phyloP scores from a whole-genome alignment of 2,329 filamentous ascomycete genomes.

The Sclerotinia glacialis region DNA sequence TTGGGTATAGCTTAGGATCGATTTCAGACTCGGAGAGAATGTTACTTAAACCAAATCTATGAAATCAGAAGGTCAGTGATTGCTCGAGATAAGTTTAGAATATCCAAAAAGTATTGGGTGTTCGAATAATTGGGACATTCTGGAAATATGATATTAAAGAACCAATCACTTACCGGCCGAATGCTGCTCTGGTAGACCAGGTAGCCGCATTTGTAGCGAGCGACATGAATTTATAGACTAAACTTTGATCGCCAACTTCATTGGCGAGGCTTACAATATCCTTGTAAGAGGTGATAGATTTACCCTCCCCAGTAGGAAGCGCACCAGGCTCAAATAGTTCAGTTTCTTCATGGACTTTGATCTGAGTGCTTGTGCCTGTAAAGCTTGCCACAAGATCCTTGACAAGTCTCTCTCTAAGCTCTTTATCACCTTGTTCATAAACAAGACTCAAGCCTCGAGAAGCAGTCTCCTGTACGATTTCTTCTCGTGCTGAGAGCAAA shows the following conservation, averaged over 20 bases:
- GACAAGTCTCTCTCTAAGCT: slow-evolving; percentile 73
- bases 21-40: slow-evolving; percentile 85
- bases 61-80: background rate
- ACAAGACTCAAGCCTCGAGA: slow-evolving; percentile 88
- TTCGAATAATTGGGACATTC: background rate
- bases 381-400: slow-evolving; percentile 71
- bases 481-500: slow-evolving; percentile 82
- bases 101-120: background rate
- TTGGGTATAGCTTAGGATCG: slow-evolving; percentile 92
- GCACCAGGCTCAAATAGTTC: slow-evolving; percentile 53
- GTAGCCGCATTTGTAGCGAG: slow-evolving; percentile 93
- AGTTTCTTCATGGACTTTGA: slow-evolving; percentile 86
- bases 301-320: slow-evolving; percentile 40
- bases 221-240: slow-evolving; percentile 99
- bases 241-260: slow-evolving; percentile 89
- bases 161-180: slow-evolving; percentile 57
- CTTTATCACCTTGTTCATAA: slow-evolving; percentile 85
- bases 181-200: slow-evolving; percentile 95
- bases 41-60: slow-evolving; percentile 75
- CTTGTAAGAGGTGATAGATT: slow-evolving; percentile 90
- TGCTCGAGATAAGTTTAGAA: no score
- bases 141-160: background rate
- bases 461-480: slow-evolving; percentile 92
- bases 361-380: slow-evolving; percentile 62
- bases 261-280: slow-evolving; percentile 95